A percentile compares a stretch with the other conserved stretches of the same genome.
phyloP scores from a whole-genome alignment of 2,329 filamentous ascomycete species.

The Cytospora chrysosperma region DNA sequence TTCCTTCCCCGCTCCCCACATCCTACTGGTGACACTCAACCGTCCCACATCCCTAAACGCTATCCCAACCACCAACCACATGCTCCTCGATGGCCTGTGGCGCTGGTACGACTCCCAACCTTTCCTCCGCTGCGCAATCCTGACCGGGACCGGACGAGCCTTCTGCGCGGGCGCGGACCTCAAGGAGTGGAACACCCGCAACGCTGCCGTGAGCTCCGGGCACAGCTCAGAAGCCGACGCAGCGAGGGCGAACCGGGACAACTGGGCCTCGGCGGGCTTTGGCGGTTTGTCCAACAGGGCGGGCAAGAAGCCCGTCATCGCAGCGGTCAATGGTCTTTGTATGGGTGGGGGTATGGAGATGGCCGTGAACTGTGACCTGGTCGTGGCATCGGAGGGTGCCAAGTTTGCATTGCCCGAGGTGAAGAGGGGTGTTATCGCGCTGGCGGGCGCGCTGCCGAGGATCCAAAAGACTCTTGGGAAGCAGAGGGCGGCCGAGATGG shows the following conservation, averaged over 20 bases:
- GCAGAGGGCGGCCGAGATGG: constrained; percentile 70
- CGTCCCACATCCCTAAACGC: constrained; percentile 59
- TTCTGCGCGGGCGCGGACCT: constrained; percentile 70
- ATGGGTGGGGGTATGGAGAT: constrained; percentile 79
- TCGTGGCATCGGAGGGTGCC: constrained; percentile 59
- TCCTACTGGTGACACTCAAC: constrained; percentile 61
- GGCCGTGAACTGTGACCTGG: constrained; percentile 69
- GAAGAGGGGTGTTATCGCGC: constrained; percentile 66
- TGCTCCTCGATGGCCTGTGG: constrained; percentile 45
- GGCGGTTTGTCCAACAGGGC: constrained; percentile 64
- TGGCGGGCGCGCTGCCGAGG: constrained; percentile 69
- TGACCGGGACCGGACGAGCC: constrained; percentile 62
- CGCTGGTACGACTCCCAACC: constrained; percentile 64
- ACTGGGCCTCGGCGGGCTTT: constrained; percentile 49
- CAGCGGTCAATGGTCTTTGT: constrained; percentile 73
- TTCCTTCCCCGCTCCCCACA: constrained; percentile 52
- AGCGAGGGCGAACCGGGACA: constrained; percentile 21
- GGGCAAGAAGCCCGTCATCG: constrained; percentile 73
- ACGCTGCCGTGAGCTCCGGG: constrained; percentile 28
- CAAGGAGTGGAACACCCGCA: constrained; percentile 59
- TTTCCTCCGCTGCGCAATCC: constrained; percentile 57
- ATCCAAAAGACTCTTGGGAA: constrained; percentile 64
- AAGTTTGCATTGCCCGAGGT: constrained; percentile 71
- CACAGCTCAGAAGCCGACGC: constrained; percentile 32
- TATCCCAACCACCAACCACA: constrained; percentile 49